Conservation (phyloP, 345 rosid species). For the Erucastrum elatum region DNA sequence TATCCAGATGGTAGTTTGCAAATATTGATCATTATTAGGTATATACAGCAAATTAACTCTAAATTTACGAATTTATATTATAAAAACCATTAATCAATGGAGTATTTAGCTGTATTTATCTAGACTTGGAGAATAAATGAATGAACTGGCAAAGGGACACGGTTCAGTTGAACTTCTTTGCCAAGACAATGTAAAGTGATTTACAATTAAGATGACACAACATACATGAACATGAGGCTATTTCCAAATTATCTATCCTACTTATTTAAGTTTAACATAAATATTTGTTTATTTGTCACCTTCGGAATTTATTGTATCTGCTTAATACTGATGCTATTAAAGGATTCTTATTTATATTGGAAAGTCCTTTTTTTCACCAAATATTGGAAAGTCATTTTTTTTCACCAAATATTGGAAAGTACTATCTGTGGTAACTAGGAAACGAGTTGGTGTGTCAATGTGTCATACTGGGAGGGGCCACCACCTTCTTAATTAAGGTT, state of each 20-base stretch:
- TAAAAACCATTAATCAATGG: not conserved
- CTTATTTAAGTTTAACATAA: not conserved
- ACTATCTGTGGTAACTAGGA: not conserved
- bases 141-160: constrained; percentile 10
- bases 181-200: not conserved
- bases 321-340: not conserved
- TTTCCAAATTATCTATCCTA: not conserved
- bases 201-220: not conserved
- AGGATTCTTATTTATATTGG: not conserved
- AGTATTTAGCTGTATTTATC: constrained; percentile 1
- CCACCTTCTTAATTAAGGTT: not conserved
- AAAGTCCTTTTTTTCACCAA: too few species aligned
- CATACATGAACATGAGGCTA: not conserved
- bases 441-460: too few species aligned
- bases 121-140: constrained; percentile 1
- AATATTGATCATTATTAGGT: too few species aligned
- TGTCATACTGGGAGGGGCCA: not conserved
- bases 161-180: constrained; percentile 1
- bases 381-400: too few species aligned
- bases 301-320: not conserved
- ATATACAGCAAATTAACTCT: too few species aligned
- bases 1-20: not conserved
- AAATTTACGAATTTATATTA: not conserved
- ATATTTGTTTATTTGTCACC: not conserved
- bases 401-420: not conserved